phyloP scores from a whole-genome alignment of 768 basidiomycete genomes.

The Pholiota conissans region DNA sequence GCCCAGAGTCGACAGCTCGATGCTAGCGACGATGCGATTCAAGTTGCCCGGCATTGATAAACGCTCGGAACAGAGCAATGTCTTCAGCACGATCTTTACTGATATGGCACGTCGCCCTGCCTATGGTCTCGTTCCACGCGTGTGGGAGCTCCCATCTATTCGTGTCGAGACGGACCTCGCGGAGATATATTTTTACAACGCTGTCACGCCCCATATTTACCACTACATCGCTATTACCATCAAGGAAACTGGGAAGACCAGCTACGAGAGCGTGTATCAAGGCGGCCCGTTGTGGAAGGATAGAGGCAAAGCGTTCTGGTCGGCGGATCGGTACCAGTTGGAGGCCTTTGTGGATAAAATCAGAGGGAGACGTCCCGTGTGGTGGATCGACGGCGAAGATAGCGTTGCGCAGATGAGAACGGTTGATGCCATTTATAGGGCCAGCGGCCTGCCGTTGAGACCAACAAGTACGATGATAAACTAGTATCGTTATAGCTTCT shows the following conservation, averaged over 20 bases:
- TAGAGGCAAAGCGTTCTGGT: constrained; percentile 60
- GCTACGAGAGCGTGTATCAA: constrained; percentile 45
- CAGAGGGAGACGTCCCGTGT: constrained; percentile 47
- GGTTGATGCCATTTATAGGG: constrained; percentile 58
- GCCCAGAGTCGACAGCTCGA: constrained; percentile 38
- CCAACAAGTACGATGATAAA: constrained; percentile 8
- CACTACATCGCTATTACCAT: constrained; percentile 48
- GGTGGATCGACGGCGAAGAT: constrained; percentile 57
- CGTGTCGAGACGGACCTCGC: constrained; percentile 45
- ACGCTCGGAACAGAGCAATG: constrained; percentile 14
- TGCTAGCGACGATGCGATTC: constrained; percentile 40
- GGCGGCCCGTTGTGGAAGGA: constrained; percentile 38
- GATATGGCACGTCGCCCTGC: constrained; percentile 25
- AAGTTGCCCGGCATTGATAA: constrained; percentile 21
- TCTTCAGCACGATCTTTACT: constrained; percentile 27
- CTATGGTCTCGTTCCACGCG: constrained; percentile 41
- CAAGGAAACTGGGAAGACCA: constrained; percentile 26
- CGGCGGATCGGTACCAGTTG: constrained; percentile 56
- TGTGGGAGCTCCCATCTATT: constrained; percentile 34
- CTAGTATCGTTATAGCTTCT: too few species aligned
- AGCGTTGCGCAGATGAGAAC: constrained; percentile 55
- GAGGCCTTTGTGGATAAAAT: constrained; percentile 66
- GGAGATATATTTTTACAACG: constrained; percentile 43
- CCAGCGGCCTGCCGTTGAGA: constrained; percentile 23
- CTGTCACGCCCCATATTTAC: constrained; percentile 42